Percentiles rank a stretch among this genome's conserved stretches.
phyloP scores from a whole-genome alignment of 2,329 filamentous ascomycete genomes.

The Fusarium siculi region DNA sequence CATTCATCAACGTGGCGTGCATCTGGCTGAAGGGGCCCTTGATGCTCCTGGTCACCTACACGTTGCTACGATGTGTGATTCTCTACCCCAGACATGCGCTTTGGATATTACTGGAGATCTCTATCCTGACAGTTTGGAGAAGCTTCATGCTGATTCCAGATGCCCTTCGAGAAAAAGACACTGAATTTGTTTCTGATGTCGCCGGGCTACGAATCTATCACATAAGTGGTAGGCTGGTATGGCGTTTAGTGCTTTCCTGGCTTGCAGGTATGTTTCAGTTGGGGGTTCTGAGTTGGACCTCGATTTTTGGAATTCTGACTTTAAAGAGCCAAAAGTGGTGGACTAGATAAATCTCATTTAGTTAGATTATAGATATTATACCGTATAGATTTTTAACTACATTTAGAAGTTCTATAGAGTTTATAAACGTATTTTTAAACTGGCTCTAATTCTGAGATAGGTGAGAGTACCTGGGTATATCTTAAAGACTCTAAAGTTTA shows the following conservation, averaged over 20 bases:
- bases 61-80: background rate
- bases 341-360: background rate
- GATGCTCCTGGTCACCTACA: background rate
- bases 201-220: background rate
- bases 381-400: background rate
- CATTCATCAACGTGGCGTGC: background rate
- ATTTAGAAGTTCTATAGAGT: background rate
- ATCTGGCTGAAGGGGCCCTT: background rate
- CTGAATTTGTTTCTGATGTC: background rate
- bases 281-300: background rate
- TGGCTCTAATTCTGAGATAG: accelerated
- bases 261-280: background rate
- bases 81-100: background rate
- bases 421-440: background rate
- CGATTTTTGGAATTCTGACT: background rate
- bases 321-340: background rate
- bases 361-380: background rate
- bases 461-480: background rate
- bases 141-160: background rate
- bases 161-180: background rate
- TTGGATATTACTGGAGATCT: background rate
- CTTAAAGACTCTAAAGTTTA: accelerated
- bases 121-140: background rate
- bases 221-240: background rate
- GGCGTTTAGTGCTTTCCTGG: background rate